A percentile compares a stretch with the other conserved stretches of the same genome.
Conservation (phyloP, 2,329 filamentous ascomycete species). For the Aspergillus nomiae region DNA sequence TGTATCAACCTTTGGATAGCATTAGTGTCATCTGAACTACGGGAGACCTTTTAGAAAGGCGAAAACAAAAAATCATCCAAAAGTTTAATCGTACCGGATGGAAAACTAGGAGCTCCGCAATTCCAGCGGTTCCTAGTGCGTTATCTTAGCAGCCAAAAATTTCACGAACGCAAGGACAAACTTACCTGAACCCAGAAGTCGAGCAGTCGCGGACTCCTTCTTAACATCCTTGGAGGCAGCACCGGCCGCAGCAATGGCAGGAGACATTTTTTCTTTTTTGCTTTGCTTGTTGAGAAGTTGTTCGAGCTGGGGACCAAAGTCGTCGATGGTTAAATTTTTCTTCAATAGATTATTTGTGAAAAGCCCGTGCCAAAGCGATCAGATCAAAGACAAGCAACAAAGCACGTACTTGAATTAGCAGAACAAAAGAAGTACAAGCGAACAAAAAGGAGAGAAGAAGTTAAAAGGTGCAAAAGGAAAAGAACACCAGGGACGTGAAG, state of each 20-base stretch:
- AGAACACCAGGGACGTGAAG: slow-evolving; percentile 5
- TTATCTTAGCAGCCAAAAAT: slow-evolving; percentile 19
- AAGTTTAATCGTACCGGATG: slow-evolving; percentile 66
- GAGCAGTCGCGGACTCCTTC: slow-evolving; percentile 85
- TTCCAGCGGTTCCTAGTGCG: slow-evolving; percentile 77
- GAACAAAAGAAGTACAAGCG: slow-evolving; percentile 14
- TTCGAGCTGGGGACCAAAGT: not conserved
- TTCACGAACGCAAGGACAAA: slow-evolving; percentile 1
- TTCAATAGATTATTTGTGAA: slow-evolving; percentile 6
- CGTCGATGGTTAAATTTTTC: slow-evolving; percentile 11
- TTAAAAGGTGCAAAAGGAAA: not conserved
- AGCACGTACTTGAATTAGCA: slow-evolving; percentile 1
- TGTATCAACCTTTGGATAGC: slow-evolving; percentile 74
- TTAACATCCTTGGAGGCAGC: slow-evolving; percentile 64
- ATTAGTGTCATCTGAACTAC: slow-evolving; percentile 23
- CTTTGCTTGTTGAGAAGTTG: slow-evolving; percentile 1
- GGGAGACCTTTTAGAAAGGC: not conserved
- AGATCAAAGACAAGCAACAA: not conserved
- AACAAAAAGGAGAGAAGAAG: not conserved
- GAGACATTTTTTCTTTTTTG: slow-evolving; percentile 55
- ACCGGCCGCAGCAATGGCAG: slow-evolving; percentile 42
- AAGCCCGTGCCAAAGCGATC: not conserved
- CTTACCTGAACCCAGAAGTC: slow-evolving; percentile 87
- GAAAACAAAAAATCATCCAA: not conserved
- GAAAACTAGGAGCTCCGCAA: slow-evolving; percentile 90